Base-by-base conservation (phyloP, 139 green algal genomes). In the Eudorina sp. region DNA sequence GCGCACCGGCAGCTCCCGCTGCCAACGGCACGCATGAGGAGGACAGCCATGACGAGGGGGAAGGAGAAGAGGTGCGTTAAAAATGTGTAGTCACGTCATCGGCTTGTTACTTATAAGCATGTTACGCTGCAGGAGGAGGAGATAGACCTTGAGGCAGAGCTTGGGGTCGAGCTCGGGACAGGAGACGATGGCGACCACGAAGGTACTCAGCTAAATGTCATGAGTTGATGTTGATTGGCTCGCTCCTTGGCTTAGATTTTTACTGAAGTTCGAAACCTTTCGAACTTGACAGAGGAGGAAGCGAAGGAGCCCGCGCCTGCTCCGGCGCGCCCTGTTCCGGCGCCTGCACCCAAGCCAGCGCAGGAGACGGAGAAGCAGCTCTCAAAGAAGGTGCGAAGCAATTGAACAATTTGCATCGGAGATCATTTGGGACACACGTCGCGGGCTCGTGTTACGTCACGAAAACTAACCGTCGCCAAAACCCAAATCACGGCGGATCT, bases 301-400 rank as follows among this genome's bases (percentile, higher is more conserved):
- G 25, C 25, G n/a, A 69, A 79, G 31, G 48, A 87, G 46, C 40
- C 45, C 3, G 60, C 70, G 68, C 27, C 85, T 3, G 66, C 19
- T 3, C 58, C 78, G 38, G n/a, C 41, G 8, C 48, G 69, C 46
- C 53, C 91, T 48, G 69, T 78, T n/a, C 34, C 89, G 1, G 84
- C 81, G 78, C 29, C 86, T 8, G 43, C 82, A 53, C 29, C 79
- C 3, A 92, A 91, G 76, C 40, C 73, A 7, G 55, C 84, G 40
- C 79, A 69, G 36, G 89, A 94, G 86, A 86, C 73, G 23, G 93
- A 95, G 84, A 92, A 89, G 86, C 92, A 95, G 92, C 82, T 96
- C 29, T 94, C 90, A 16, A 96, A 96, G 79, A 96, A 96, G 93
- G 93, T 95, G 70, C n/a, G 70, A 68, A n/a, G n/a, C n/a, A n/a